Base-by-base conservation (phyloP, 2,329 filamentous ascomycete genomes). In the Tolypocladium ophioglossoides region DNA sequence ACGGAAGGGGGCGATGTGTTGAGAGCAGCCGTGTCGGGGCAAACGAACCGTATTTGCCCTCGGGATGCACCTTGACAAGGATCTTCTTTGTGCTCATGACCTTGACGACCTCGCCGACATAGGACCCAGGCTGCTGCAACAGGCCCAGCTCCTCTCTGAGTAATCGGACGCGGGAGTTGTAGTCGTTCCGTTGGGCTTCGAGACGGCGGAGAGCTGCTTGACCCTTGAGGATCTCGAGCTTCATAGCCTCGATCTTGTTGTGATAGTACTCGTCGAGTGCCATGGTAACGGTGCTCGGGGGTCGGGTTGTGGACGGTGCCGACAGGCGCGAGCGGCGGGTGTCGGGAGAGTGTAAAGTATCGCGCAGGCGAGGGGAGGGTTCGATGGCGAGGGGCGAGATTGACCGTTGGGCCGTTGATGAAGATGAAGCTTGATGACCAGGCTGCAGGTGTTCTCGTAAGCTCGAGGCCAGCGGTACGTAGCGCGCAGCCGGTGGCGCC, bases 181-280 rank as follows among this genome's bases (percentile, higher is more conserved):
- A 97, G 75, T 99, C 94, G 69, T 99, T 99, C 63, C 94, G 86
- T 74, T 99, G 95, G 63, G 94, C 94, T 79, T 99, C 94, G 64
- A 99, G 83, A 69, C 94, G 85, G 63, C 94, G 87, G 59, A 99
- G 80, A 55, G 96, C 91, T 54, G 94, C 92, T 77, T 99, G 94
- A 54, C 94, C 92, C 76, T 97, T 92, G 72, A 99, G 92, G 71
- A 99, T 99, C 83, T 99, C 92, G 72, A 99, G 91, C 87, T 97
- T 97, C 89, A 97, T 96, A 72, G 88, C 86, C 89, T 99, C 94
- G 76, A 97, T 97, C 82, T 99, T 99, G 81, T 97, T 97, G 77
- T 94, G 89, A 74, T 95, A 99, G 78, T 96, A 99, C 75, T 88
- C 95, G 75, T 97, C 94, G 76, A 99, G 89, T 83, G 92, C 91